phyloP scores from a whole-genome alignment of 1,284 basidiomycete genomes.

The Serendipita sp. region DNA sequence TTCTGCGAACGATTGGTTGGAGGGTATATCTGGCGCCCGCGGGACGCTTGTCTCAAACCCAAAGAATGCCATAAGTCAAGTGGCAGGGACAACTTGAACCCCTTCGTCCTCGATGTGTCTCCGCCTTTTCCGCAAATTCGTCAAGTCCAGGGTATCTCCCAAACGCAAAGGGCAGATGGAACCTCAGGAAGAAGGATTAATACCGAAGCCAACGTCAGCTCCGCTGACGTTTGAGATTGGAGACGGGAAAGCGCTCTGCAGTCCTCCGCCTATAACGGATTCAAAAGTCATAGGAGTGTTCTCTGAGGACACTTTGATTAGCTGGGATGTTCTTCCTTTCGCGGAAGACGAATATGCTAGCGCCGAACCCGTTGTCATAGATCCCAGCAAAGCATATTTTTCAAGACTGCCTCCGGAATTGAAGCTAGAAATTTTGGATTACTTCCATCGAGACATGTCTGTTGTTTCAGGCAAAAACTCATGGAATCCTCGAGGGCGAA shows the following conservation, averaged over 20 bases:
- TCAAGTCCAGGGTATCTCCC: not conserved
- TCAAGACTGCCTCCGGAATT: not conserved
- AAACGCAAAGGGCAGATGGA: too few species aligned
- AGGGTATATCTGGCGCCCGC: constrained; percentile 32
- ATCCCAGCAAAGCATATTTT: constrained; percentile 1
- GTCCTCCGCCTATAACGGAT: too few species aligned
- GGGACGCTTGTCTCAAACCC: constrained; percentile 48
- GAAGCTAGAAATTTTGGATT: not conserved
- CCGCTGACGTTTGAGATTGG: too few species aligned
- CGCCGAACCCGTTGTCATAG: not conserved
- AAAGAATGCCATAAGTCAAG: constrained; percentile 62
- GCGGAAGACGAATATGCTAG: not conserved
- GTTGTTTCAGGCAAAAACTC: not conserved
- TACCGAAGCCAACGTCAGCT: too few species aligned
- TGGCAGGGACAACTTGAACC: not conserved
- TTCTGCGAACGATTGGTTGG: constrained; percentile 40
- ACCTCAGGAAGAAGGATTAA: too few species aligned
- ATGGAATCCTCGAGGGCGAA: not conserved
- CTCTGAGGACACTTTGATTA: not conserved
- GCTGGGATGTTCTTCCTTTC: not conserved
- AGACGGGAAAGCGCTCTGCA: too few species aligned
- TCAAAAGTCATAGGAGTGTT: too few species aligned
- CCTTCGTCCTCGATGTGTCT: not conserved
- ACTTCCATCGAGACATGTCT: not conserved
- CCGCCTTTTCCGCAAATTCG: not conserved